These are phyloP conservation scores for Ophiostoma piceae DNA, from an alignment of 2,329 filamentous ascomycete genomes.

Conservation along the genomic window DNA sequence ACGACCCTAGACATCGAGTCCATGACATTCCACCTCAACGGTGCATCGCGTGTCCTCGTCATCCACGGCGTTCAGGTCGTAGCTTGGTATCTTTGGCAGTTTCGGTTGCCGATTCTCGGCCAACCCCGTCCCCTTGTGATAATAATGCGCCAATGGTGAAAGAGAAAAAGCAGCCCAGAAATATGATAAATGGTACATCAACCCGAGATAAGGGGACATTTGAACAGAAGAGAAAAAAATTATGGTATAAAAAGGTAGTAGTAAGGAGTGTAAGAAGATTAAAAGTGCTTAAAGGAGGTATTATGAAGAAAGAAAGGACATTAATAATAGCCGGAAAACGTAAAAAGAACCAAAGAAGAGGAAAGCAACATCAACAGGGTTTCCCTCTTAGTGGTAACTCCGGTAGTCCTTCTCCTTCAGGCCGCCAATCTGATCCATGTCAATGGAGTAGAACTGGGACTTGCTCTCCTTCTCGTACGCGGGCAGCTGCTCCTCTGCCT, in stretches of 20 bases:
- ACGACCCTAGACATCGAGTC: not conserved
- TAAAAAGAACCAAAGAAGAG: constrained; percentile 16
- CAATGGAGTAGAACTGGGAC: constrained; percentile 82
- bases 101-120: not conserved
- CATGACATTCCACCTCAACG: not conserved
- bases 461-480: constrained; percentile 80
- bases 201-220: not conserved
- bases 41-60: not conserved
- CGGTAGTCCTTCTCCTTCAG: constrained; percentile 76
- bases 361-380: constrained; percentile 12
- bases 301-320: constrained; percentile 12
- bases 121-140: not conserved
- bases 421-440: constrained; percentile 90
- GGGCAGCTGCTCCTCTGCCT: constrained; percentile 73
- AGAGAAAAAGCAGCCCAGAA: constrained; percentile 14
- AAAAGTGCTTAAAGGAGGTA: constrained; percentile 4
- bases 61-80: not conserved
- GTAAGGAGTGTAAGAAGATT: constrained; percentile 20
- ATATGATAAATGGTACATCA: not conserved
- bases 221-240: not conserved
- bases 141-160: constrained; percentile 18
- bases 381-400: constrained; percentile 33
- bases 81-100: not conserved
- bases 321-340: constrained; percentile 6
- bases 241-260: constrained; percentile 11